These are phyloP conservation scores for Penicillium longicatenatum DNA, from an alignment of 495 filamentous ascomycete genomes.

Conservation along the genomic window DNA sequence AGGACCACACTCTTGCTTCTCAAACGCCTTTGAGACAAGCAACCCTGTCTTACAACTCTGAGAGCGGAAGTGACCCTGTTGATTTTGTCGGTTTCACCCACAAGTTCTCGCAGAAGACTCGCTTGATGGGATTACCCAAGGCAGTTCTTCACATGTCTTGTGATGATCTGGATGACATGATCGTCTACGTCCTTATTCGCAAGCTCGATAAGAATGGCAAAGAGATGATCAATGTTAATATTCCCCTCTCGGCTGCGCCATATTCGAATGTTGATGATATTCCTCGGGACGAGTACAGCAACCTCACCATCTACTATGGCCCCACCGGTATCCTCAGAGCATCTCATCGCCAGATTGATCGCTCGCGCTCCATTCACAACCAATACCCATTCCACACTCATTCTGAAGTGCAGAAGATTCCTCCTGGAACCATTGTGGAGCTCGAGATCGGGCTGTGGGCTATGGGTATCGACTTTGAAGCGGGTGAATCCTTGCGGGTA, in stretches of 20 bases:
- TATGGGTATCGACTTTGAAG: background rate
- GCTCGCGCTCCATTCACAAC: slow-evolving; percentile 17
- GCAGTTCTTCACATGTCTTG: slow-evolving; percentile 37
- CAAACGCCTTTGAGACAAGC: no score
- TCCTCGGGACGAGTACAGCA: background rate
- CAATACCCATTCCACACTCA: slow-evolving; percentile 9
- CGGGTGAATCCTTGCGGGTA: no score
- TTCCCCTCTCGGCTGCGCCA: no score
- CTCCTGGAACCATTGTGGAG: background rate
- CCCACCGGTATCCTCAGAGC: slow-evolving; percentile 33
- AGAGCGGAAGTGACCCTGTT: no score
- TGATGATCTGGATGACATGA: slow-evolving; percentile 34
- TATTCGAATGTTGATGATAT: background rate
- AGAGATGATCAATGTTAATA: no score
- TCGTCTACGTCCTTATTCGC: slow-evolving; percentile 35
- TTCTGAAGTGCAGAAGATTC: background rate
- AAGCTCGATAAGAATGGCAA: slow-evolving; percentile 21
- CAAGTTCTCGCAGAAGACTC: slow-evolving; percentile 25
- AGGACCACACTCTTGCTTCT: no score
- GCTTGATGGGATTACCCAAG: slow-evolving; percentile 35
- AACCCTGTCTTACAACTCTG: no score
- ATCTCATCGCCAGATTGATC: slow-evolving; percentile 25
- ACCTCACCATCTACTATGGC: slow-evolving; percentile 27
- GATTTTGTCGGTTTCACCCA: slow-evolving; percentile 17
- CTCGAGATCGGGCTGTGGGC: background rate